phyloP scores from a whole-genome alignment of 805 yeast genomes.

The Metschnikowia shivogae region DNA sequence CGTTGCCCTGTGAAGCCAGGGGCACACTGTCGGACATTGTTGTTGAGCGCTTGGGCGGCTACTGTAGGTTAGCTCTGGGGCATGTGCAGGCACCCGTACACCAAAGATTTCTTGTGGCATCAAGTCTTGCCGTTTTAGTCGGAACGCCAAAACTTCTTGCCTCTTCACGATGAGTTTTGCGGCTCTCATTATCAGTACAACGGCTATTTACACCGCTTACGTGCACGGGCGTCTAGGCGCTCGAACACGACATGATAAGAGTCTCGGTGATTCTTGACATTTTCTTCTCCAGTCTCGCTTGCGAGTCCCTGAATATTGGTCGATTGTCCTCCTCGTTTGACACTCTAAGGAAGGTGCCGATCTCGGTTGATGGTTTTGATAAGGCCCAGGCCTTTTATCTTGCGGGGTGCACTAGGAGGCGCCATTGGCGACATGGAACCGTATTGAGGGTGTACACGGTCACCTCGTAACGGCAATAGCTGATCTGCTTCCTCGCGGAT shows the following conservation, averaged over 20 bases:
- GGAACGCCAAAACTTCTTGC: no score
- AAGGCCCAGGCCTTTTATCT: constrained; percentile 21
- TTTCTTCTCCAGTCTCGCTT: not conserved
- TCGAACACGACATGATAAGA: no score
- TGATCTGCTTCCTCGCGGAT: constrained; percentile 28
- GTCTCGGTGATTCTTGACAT: no score
- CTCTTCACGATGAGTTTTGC: no score
- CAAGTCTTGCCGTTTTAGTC: no score
- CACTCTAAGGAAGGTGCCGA: constrained; percentile 19
- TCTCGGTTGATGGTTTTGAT: constrained; percentile 20
- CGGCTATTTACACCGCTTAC: no score
- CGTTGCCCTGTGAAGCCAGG: not conserved
- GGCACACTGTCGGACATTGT: constrained; percentile 33
- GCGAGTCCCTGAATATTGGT: not conserved
- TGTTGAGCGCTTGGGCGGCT: not conserved
- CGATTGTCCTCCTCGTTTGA: no score
- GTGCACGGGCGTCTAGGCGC: no score
- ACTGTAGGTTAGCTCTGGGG: not conserved
- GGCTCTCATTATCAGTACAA: no score
- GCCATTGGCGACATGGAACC: constrained; percentile 13
- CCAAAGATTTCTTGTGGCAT: no score
- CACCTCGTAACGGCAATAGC: constrained; percentile 25
- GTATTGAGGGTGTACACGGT: constrained; percentile 5
- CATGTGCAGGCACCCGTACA: not conserved
- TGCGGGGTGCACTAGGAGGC: constrained; percentile 23